Conservation (phyloP, 1,284 basidiomycete species). For the Lentinula novae-zelandiae region DNA sequence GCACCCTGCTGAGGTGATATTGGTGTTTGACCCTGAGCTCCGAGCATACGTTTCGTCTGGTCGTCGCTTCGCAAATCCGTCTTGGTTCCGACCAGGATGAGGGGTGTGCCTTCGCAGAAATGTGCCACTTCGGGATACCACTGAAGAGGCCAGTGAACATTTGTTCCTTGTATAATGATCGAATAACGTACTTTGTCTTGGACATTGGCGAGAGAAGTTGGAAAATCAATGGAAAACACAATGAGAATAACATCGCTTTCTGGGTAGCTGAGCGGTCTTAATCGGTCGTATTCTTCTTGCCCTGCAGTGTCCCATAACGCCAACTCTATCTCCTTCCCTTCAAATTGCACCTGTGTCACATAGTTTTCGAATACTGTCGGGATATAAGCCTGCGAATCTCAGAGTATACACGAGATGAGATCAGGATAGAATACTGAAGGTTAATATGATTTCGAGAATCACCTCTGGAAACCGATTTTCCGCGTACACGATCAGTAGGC, state of each 20-base stretch:
- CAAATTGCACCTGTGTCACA: slow-evolving; percentile 86
- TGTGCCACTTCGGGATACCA: slow-evolving; percentile 98
- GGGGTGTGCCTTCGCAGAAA: slow-evolving; percentile 92
- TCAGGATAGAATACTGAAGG: slow-evolving; percentile 9
- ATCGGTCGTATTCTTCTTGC: slow-evolving; percentile 96
- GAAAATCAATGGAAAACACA: slow-evolving; percentile 96
- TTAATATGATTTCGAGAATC: slow-evolving; percentile 21
- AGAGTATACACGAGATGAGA: background rate
- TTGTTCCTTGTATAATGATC: background rate
- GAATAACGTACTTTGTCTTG: slow-evolving; percentile 74
- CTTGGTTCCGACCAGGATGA: slow-evolving; percentile 93
- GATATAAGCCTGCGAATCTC: slow-evolving; percentile 76
- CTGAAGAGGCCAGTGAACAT: slow-evolving; percentile 33
- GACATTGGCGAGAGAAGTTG: slow-evolving; percentile 92
- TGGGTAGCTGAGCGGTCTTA: slow-evolving; percentile 92
- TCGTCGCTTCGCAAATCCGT: slow-evolving; percentile 87
- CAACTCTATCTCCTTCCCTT: slow-evolving; percentile 89
- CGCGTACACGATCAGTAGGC: slow-evolving; percentile 91
- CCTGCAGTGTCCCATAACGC: slow-evolving; percentile 98
- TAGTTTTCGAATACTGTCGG: slow-evolving; percentile 99
- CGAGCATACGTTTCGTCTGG: slow-evolving; percentile 87
- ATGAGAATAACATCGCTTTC: slow-evolving; percentile 97
- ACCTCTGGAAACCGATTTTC: slow-evolving; percentile 98
- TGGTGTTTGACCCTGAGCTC: slow-evolving; percentile 86
- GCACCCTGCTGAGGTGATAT: slow-evolving; percentile 80